Conservation (phyloP, 1,284 basidiomycete genomes). For the Cystobasidium slooffiae region DNA sequence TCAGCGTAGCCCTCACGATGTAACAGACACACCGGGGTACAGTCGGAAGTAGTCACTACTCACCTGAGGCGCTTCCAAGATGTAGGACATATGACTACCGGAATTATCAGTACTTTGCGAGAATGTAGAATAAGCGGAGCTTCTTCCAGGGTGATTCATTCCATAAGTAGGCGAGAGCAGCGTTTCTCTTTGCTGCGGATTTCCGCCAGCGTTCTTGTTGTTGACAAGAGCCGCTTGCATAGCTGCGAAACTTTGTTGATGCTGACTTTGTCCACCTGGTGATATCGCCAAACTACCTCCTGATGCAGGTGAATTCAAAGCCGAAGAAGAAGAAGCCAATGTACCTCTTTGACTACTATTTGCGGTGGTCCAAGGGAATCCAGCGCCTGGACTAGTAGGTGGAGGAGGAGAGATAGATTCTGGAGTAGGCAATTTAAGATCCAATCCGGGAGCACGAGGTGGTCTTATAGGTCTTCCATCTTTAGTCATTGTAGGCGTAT, state of each 20-base stretch:
- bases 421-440: constrained; percentile 51
- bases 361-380: constrained; percentile 16
- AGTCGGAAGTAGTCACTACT: constrained; percentile 8
- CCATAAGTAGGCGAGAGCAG: constrained; percentile 43
- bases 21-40: not conserved
- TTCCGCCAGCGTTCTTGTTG: not conserved
- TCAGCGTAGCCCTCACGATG: not conserved
- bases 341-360: not conserved
- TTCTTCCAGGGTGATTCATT: constrained; percentile 15
- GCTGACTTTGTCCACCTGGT: constrained; percentile 3
- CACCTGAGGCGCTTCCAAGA: constrained; percentile 54
- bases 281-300: not conserved
- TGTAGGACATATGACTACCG: constrained; percentile 53
- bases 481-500: constrained; percentile 35
- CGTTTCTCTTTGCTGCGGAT: not conserved
- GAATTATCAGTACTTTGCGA: constrained; percentile 47
- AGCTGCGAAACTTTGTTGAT: not conserved
- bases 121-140: constrained; percentile 37
- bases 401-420: constrained; percentile 31
- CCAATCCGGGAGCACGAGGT: constrained; percentile 52
- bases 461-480: constrained; percentile 51
- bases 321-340: too few relatives aligned
- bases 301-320: constrained; percentile 1
- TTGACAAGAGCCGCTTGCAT: not conserved
- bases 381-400: constrained; percentile 23